phyloP scores from a whole-genome alignment of 768 basidiomycete species.

The Piloderma croceum region DNA sequence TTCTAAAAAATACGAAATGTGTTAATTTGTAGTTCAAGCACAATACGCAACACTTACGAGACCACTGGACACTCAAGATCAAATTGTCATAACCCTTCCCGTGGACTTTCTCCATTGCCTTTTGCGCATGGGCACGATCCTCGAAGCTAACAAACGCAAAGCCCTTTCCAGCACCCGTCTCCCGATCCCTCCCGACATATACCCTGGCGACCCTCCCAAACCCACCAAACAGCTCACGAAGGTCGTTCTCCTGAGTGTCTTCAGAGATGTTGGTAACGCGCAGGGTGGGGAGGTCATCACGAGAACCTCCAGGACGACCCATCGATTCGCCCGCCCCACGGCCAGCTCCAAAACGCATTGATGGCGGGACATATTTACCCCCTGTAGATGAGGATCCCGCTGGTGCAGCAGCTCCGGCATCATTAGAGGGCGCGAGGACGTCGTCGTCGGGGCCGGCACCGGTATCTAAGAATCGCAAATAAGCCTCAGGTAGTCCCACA shows the following conservation, averaged over 20 bases:
- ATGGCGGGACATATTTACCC: constrained; percentile 93
- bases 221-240: constrained; percentile 82
- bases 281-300: constrained; percentile 93
- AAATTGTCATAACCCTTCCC: constrained; percentile 91
- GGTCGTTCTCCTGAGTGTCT: constrained; percentile 91
- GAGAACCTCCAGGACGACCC: constrained; percentile 49
- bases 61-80: constrained; percentile 71
- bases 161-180: constrained; percentile 92
- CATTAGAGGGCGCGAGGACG: constrained; percentile 1
- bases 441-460: constrained; percentile 38
- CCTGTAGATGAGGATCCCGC: constrained; percentile 32
- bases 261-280: constrained; percentile 96
- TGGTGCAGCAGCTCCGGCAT: not conserved
- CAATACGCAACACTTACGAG: constrained; percentile 38
- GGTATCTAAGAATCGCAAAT: constrained; percentile 17
- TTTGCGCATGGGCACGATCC: constrained; percentile 68
- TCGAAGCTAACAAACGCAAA: constrained; percentile 98
- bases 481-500: not conserved
- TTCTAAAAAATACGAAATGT: too few relatives aligned
- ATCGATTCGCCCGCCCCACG: constrained; percentile 75
- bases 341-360: constrained; percentile 66
- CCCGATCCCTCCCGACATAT: constrained; percentile 91
- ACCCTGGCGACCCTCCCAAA: constrained; percentile 87
- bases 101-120: constrained; percentile 87
- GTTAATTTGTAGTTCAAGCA: too few relatives aligned